A percentile compares a stretch with the other conserved stretches of the same genome.
Evolutionary conservation across 1,139 yeast genomes (phyloP).

Genomic region (Geotrichum bryndzae): DNA sequence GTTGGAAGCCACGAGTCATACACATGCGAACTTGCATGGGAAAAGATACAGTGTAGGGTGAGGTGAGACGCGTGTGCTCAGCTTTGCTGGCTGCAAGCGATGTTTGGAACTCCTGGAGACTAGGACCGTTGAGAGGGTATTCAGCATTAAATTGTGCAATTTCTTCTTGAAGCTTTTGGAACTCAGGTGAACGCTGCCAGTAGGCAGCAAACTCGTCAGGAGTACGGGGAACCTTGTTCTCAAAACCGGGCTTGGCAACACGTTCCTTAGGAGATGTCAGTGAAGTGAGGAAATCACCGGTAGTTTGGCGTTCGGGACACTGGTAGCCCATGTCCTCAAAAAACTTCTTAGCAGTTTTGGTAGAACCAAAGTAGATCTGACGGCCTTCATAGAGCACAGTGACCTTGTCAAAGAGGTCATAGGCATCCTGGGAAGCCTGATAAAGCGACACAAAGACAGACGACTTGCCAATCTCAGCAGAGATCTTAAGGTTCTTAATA

Average conservation of each 20-base stretch:
- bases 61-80: conserved; percentile 45
- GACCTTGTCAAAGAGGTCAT: conserved; percentile 68
- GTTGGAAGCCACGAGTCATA: conserved; percentile 54
- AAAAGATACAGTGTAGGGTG: conserved; percentile 64
- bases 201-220: conserved; percentile 60
- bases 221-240: conserved; percentile 58
- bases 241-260: conserved; percentile 49
- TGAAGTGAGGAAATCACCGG: conserved; percentile 77
- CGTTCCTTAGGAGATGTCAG: conserved; percentile 71
- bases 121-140: conserved; percentile 26
- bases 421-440: conserved; percentile 77
- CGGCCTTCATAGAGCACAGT: conserved; percentile 68
- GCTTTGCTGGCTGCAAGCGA: conserved; percentile 53
- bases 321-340: conserved; percentile 64
- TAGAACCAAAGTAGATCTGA: conserved; percentile 68
- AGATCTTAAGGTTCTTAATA: conserved; percentile 57
- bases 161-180: conserved; percentile 37
- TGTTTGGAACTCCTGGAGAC: conserved; percentile 37
- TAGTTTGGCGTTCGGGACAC: conserved; percentile 71
- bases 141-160: conserved; percentile 37
- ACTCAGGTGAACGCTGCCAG: conserved; percentile 60
- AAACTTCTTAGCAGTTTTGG: conserved; percentile 51
- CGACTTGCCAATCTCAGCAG: conserved; percentile 52
- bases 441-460: conserved; percentile 73
- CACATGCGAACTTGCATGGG: conserved; percentile 58